These are phyloP conservation scores for Yamadazyma blattariae DNA, from an alignment of 1,139 yeast species.

Conservation along the genomic window DNA sequence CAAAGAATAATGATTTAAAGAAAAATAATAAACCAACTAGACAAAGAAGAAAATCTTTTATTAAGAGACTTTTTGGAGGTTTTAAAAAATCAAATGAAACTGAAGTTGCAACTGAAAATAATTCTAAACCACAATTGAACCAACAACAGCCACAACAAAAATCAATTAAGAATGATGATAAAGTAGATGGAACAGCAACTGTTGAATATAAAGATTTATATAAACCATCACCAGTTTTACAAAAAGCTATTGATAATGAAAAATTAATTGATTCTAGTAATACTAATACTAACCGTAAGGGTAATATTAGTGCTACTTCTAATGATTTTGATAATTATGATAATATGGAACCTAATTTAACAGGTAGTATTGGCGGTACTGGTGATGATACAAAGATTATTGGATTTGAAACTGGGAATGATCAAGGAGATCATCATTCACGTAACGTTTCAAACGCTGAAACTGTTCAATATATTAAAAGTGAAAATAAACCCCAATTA, in stretches of 20 bases:
- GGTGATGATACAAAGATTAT: conserved; percentile 3
- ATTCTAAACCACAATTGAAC: not conserved
- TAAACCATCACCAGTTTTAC: conserved; percentile 17
- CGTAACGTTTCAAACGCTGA: conserved; percentile 2
- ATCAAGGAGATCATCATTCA: not conserved
- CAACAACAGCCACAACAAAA: not conserved
- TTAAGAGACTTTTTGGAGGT: conserved; percentile 18
- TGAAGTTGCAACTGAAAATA: not conserved
- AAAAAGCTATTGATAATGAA: not conserved
- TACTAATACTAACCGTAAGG: not conserved
- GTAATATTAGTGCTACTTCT: not conserved
- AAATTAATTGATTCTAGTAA: not conserved
- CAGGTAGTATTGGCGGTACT: conserved; percentile 1
- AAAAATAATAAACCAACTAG: not conserved
- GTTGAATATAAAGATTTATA: conserved; percentile 16
- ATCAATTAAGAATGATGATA: not conserved
- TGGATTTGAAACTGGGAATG: not conserved
- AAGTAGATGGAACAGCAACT: too few species aligned
- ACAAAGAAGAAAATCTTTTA: conserved; percentile 16
- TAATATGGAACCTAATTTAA: conserved; percentile 10
- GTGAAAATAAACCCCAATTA: conserved; percentile 1
- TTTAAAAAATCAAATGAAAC: conserved; percentile 7
- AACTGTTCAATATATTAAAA: conserved; percentile 4
- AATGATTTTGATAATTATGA: conserved; percentile 1
- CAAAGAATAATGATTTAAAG: not conserved